phyloP scores from a whole-genome alignment of 1,284 basidiomycete species.

The Nidula niveotomentosa region DNA sequence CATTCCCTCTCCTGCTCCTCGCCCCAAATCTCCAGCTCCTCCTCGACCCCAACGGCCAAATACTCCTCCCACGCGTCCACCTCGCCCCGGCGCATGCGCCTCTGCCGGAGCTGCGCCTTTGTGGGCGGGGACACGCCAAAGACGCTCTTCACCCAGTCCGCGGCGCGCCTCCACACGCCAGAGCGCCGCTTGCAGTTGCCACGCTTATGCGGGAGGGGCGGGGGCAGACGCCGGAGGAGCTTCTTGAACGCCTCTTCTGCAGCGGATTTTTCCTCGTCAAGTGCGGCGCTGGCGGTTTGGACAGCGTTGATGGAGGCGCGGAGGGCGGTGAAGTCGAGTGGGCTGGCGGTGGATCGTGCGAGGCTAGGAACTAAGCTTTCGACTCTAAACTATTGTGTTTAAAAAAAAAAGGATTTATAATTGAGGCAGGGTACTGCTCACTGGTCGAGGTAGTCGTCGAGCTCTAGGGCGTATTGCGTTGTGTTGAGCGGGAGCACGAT shows the following conservation, averaged over 20 bases:
- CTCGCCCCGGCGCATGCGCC: slow-evolving; percentile 10
- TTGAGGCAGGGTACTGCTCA: slow-evolving; percentile 23
- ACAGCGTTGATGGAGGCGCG: slow-evolving; percentile 49
- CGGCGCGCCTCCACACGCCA: slow-evolving; percentile 14
- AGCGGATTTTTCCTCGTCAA: slow-evolving; percentile 54
- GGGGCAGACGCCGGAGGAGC: slow-evolving; percentile 33
- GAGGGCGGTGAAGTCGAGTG: slow-evolving; percentile 47
- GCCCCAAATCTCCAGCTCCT: no score
- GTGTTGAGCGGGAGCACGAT: slow-evolving; percentile 74
- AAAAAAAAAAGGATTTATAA: slow-evolving; percentile 1
- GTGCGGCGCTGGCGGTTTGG: slow-evolving; percentile 45
- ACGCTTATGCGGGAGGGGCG: slow-evolving; percentile 15
- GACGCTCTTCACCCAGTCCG: slow-evolving; percentile 28
- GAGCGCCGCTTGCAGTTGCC: slow-evolving; percentile 17
- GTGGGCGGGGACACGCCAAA: slow-evolving; percentile 28
- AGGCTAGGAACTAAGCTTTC: slow-evolving; percentile 35
- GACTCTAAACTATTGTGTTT: slow-evolving; percentile 37
- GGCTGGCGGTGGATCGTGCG: slow-evolving; percentile 12
- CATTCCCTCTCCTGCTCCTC: neutral
- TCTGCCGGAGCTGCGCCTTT: slow-evolving; percentile 13
- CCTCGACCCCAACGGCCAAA: slow-evolving; percentile 17
- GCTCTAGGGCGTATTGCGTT: slow-evolving; percentile 70
- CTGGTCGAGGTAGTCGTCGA: slow-evolving; percentile 59
- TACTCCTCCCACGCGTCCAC: slow-evolving; percentile 28
- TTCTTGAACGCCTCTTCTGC: slow-evolving; percentile 43